These are phyloP conservation scores for Acanthamoeba castellanii DNA, from an alignment of 208 protist species.

Conservation along the genomic window DNA sequence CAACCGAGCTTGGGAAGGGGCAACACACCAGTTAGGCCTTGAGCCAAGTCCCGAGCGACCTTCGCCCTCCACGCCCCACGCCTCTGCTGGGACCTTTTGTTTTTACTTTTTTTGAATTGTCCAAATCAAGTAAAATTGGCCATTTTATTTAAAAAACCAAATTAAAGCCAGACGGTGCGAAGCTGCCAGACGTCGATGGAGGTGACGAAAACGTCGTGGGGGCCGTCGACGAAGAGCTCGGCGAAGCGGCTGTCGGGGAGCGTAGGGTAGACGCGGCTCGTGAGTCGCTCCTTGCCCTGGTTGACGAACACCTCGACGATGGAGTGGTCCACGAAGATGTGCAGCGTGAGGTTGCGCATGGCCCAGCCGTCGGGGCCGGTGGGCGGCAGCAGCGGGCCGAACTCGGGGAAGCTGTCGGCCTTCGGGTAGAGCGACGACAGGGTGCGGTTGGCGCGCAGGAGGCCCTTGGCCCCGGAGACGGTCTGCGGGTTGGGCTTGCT, in stretches of 20 bases:
- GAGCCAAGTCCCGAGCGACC: too few relatives aligned
- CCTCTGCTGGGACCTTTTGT: too few relatives aligned
- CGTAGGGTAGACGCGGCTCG: constrained; percentile 7
- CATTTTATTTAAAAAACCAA: too few relatives aligned
- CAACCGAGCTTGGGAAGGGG: too few relatives aligned
- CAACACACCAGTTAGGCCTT: too few relatives aligned
- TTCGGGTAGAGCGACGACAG: constrained; percentile 43
- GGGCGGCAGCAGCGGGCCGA: neutral
- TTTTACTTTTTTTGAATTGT: too few relatives aligned
- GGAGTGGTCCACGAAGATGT: constrained; percentile 55
- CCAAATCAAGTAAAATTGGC: too few relatives aligned
- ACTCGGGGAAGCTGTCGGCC: constrained; percentile 22
- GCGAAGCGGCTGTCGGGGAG: neutral
- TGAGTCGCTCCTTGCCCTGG: neutral
- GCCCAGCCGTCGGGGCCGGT: neutral
- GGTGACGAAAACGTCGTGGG: neutral
- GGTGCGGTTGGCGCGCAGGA: neutral
- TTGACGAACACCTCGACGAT: constrained; percentile 45
- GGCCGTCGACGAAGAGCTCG: neutral
- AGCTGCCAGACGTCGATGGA: constrained; percentile 41
- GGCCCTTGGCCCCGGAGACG: neutral
- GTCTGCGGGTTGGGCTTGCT: neutral
- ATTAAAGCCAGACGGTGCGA: neutral
- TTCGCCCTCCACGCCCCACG: too few relatives aligned
- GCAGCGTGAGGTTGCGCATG: neutral